Conservation (phyloP, 2,329 filamentous ascomycete genomes). For the Pyrenophora tritici-repentis region DNA sequence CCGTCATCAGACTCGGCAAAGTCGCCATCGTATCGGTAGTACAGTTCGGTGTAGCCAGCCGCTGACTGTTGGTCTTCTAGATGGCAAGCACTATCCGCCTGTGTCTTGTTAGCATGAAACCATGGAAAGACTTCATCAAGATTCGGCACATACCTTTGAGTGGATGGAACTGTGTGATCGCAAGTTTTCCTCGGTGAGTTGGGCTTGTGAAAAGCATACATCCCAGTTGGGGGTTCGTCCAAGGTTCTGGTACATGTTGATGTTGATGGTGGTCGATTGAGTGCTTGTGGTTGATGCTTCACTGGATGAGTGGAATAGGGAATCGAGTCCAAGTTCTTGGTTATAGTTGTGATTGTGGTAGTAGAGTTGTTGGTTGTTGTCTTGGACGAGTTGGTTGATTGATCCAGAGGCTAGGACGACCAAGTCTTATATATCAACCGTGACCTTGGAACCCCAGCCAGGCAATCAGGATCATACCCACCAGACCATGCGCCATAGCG, state of each 20-base stretch:
- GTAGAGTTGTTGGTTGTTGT: slow-evolving; percentile 1
- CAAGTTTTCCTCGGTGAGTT: slow-evolving; percentile 41
- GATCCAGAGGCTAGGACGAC: slow-evolving; percentile 10
- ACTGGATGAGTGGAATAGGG: neutral
- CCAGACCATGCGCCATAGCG: slow-evolving; percentile 25
- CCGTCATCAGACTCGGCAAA: slow-evolving; percentile 29
- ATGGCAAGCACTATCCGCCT: slow-evolving; percentile 14
- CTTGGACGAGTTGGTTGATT: slow-evolving; percentile 1
- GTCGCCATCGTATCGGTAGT: slow-evolving; percentile 26
- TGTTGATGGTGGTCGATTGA: neutral
- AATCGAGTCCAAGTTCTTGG: neutral
- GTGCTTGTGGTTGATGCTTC: neutral
- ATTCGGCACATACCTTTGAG: slow-evolving; percentile 25
- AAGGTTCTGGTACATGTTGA: slow-evolving; percentile 19
- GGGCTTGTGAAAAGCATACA: slow-evolving; percentile 14
- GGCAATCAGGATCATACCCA: slow-evolving; percentile 15
- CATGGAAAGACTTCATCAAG: neutral
- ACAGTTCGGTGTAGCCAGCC: neutral
- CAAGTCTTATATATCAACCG: slow-evolving; percentile 15
- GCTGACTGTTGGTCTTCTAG: slow-evolving; percentile 18
- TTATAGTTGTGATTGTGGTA: neutral
- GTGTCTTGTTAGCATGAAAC: slow-evolving; percentile 10
- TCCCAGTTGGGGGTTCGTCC: slow-evolving; percentile 15
- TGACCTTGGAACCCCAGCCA: slow-evolving; percentile 12
- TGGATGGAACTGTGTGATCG: slow-evolving; percentile 33